These are phyloP conservation scores for Suillus paluster DNA, from an alignment of 768 basidiomycete species.

Conservation along the genomic window DNA sequence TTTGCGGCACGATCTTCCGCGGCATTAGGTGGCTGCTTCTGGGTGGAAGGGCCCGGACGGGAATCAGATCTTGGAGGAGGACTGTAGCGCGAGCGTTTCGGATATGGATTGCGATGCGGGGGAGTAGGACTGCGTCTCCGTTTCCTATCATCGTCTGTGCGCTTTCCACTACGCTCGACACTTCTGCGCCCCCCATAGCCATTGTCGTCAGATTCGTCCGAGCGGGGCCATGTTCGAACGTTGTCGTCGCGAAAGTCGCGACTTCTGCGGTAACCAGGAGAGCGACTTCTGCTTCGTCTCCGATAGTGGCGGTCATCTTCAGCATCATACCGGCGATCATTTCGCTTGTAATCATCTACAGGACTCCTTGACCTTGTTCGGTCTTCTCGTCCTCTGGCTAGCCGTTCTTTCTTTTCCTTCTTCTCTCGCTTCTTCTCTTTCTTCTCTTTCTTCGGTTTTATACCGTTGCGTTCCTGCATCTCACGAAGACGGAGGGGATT, in stretches of 20 bases:
- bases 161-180: slow-evolving; percentile 23
- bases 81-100: slow-evolving; percentile 57
- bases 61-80: slow-evolving; percentile 33
- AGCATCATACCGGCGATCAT: slow-evolving; percentile 18
- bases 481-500: slow-evolving; percentile 86
- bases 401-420: slow-evolving; percentile 47
- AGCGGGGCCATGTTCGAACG: slow-evolving; percentile 49
- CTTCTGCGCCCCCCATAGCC: slow-evolving; percentile 33
- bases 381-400: slow-evolving; percentile 31
- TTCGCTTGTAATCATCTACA: slow-evolving; percentile 24
- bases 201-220: slow-evolving; percentile 57
- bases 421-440: slow-evolving; percentile 60
- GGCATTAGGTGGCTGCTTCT: slow-evolving; percentile 24
- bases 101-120: slow-evolving; percentile 18
- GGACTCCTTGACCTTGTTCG: slow-evolving; percentile 38
- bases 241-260: slow-evolving; percentile 21
- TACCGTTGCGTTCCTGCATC: slow-evolving; percentile 81
- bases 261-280: slow-evolving; percentile 27
- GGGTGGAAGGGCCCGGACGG: slow-evolving; percentile 12
- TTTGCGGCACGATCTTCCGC: slow-evolving; percentile 74
- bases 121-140: slow-evolving; percentile 43
- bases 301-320: slow-evolving; percentile 25
- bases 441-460: slow-evolving; percentile 79
- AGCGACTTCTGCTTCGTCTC: slow-evolving; percentile 33
- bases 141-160: slow-evolving; percentile 41